Base-by-base conservation (phyloP, 108 stramenopile genomes). In the Mediolabrus comicus region DNA sequence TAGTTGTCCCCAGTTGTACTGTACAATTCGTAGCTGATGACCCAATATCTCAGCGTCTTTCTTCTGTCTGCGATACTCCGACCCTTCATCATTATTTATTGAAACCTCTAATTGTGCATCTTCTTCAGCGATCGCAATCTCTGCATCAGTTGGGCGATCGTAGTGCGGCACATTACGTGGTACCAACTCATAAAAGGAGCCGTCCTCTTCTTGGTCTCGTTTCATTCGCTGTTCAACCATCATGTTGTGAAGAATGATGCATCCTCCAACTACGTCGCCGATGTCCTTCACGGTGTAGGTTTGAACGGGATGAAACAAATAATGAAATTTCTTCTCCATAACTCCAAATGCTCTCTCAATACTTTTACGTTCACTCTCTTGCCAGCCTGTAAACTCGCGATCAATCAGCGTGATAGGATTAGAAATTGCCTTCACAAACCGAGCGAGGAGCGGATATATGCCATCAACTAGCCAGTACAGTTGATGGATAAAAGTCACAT, bases 331-430 rank as follows among this genome's bases (percentile, higher is more conserved):
- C 10, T 5, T 11, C 27, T 67, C 41, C 31, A 67, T n/a, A 2
- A 75, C 66, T 2, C 74, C 74, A 60, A 75, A 75, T 5, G 59
- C 36, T 32, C 74, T 22, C 59, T 75, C 74, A 6, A 75, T 67
- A 25, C 36, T 39, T 53, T 75, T 75, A 16, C 74, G 39, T 2
- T 33, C 56, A 12, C 16, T 30, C 51, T 75, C 74, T 31, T 75
- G 66, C 74, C 74, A n/a, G n/a, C n/a, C n/a, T n/a, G n/a, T n/a
- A n/a, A n/a, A n/a, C n/a, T n/a, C n/a, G n/a, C n/a, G n/a, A n/a
- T n/a, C n/a, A 75, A 11, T 6, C 49, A 13, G 66, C 33, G 33
- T 33, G 67, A 1, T 29, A 2, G 28, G 33, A 53, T 26, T 75
- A 32, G 6, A 9, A 31, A 27, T 24, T 29, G 33, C 3, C 33